Conservation (phyloP, 805 yeast species). For the Cyberlindnera bimundalis region DNA sequence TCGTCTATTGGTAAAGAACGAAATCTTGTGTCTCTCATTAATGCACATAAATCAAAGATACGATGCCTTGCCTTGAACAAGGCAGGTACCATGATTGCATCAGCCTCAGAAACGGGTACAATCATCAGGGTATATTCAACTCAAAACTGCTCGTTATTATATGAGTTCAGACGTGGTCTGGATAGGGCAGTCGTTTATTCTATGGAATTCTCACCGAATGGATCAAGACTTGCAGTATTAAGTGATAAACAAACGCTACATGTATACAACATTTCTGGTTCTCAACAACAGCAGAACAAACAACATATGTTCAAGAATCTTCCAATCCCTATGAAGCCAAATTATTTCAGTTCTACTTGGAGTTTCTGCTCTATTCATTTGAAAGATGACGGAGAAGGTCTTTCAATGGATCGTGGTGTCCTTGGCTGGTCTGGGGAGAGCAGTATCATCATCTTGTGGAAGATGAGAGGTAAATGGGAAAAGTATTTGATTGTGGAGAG, state of each 20-base stretch:
- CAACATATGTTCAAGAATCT: conserved; percentile 63
- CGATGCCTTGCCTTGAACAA: conserved; percentile 61
- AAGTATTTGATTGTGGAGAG: conserved; percentile 69
- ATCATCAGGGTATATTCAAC: conserved; percentile 72
- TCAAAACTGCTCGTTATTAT: conserved; percentile 61
- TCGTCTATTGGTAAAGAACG: conserved; percentile 61
- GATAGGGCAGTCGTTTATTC: conserved; percentile 81
- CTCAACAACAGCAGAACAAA: conserved; percentile 41
- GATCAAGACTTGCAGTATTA: conserved; percentile 73
- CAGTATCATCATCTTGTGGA: conserved; percentile 74
- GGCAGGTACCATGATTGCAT: conserved; percentile 67
- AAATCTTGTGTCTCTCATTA: conserved; percentile 62
- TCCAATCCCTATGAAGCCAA: conserved; percentile 57
- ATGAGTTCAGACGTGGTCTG: conserved; percentile 85
- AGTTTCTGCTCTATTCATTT: conserved; percentile 73
- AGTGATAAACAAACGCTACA: conserved; percentile 91
- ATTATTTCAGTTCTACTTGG: conserved; percentile 84
- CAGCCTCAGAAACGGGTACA: conserved; percentile 82
- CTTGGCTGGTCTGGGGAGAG: conserved; percentile 75
- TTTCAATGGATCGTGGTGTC: conserved; percentile 40
- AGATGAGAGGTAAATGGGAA: conserved; percentile 74
- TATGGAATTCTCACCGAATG: conserved; percentile 79
- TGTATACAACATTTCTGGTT: conserved; percentile 55
- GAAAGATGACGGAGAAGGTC: conserved; percentile 29
- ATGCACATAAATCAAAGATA: conserved; percentile 71